phyloP scores from a whole-genome alignment of 192 early-diverging fungal genomes.

The Umbelopsis sp. region DNA sequence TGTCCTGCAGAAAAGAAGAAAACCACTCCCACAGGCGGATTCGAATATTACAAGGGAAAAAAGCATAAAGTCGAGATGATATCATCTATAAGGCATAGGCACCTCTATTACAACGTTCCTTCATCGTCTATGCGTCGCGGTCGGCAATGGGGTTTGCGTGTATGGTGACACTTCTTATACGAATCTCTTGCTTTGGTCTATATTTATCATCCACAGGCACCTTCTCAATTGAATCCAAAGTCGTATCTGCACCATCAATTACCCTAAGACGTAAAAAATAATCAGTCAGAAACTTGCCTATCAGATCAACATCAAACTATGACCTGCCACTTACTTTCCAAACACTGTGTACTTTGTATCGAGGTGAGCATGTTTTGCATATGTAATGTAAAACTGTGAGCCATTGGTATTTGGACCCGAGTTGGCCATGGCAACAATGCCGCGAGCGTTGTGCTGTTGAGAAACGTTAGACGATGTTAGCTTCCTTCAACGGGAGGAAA shows the following conservation, averaged over 20 bases:
- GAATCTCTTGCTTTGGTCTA: constrained; percentile 77
- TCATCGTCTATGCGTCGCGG: constrained; percentile 10
- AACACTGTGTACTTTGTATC: constrained; percentile 93
- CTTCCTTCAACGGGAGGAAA: background rate
- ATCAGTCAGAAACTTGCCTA: background rate
- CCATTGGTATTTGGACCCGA: constrained; percentile 87
- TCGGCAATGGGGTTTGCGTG: constrained; percentile 97
- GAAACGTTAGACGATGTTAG: background rate
- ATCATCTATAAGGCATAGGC: no score
- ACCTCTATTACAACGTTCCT: background rate
- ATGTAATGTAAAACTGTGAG: constrained; percentile 93
- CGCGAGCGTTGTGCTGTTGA: constrained; percentile 78
- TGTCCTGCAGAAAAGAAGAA: no score
- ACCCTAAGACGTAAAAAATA: constrained; percentile 51
- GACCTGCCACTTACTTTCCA: constrained; percentile 66
- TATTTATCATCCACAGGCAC: constrained; percentile 84
- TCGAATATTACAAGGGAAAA: no score
- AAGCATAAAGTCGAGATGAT: no score
- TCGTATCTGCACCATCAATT: constrained; percentile 82
- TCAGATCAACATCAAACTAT: background rate
- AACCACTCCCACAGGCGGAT: no score
- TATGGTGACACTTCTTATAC: constrained; percentile 77
- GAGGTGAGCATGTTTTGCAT: constrained; percentile 82
- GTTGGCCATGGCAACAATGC: constrained; percentile 93
- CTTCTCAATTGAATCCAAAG: constrained; percentile 85